These are phyloP conservation scores for Canariomyces notabilis DNA, from an alignment of 2,329 filamentous ascomycete species.

Conservation along the genomic window DNA sequence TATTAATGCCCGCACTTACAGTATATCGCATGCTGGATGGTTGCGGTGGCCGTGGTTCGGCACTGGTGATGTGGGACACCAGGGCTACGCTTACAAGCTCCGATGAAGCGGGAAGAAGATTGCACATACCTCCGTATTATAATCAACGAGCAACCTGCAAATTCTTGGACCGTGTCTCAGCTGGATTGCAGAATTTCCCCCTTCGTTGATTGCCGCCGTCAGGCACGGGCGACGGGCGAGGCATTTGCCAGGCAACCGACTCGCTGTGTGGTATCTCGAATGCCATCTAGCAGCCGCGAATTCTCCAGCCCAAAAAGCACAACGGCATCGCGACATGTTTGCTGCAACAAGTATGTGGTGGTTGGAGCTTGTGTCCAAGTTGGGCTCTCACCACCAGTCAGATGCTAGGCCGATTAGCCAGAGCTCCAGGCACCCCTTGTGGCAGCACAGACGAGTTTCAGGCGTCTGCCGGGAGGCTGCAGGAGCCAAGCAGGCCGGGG, in stretches of 20 bases:
- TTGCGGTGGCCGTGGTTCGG: too few relatives aligned
- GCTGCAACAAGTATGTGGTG: too few relatives aligned
- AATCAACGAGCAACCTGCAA: neutral
- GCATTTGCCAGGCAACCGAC: neutral
- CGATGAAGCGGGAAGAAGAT: neutral
- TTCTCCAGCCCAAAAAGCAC: neutral
- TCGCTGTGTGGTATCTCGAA: too few relatives aligned
- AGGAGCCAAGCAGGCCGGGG: conserved; percentile 17
- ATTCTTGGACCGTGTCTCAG: conserved; percentile 12
- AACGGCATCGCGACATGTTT: conserved; percentile 14
- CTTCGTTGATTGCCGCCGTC: conserved; percentile 1
- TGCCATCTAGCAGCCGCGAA: neutral
- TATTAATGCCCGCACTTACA: too few relatives aligned
- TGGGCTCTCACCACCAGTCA: too few relatives aligned
- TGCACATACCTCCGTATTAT: neutral
- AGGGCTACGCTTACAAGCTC: neutral
- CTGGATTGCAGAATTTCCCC: conserved; percentile 2
- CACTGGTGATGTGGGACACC: neutral
- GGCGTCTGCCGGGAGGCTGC: conserved; percentile 20
- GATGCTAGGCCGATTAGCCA: too few relatives aligned
- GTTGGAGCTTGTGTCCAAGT: too few relatives aligned
- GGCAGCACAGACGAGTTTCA: conserved; percentile 27
- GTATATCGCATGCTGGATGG: neutral
- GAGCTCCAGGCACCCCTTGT: conserved; percentile 10
- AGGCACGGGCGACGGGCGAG: neutral